Evolutionary conservation across 2,329 filamentous ascomycete genomes (phyloP).

Genomic region (Colletotrichum sp.): DNA sequence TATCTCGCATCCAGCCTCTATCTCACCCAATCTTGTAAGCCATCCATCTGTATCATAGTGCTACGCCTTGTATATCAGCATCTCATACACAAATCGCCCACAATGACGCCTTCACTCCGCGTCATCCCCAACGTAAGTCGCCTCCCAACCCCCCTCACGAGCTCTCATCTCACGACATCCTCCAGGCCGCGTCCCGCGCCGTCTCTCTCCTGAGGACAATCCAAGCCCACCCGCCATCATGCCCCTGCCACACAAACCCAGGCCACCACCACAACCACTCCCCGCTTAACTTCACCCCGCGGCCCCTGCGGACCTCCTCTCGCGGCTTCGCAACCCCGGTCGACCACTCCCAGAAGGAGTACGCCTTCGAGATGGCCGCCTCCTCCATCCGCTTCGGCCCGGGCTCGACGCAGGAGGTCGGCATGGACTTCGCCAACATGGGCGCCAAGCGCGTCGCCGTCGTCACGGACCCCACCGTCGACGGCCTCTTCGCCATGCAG

Average conservation of each 20-base stretch:
- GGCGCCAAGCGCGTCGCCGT: slow-evolving; percentile 86
- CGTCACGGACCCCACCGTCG: slow-evolving; percentile 85
- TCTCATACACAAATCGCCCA: neutral
- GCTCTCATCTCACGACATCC: neutral
- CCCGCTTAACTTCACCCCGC: slow-evolving; percentile 60
- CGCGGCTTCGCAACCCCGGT: slow-evolving; percentile 71
- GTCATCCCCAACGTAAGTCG: slow-evolving; percentile 30
- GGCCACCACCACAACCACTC: slow-evolving; percentile 74
- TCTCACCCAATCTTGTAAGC: neutral
- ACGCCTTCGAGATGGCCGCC: slow-evolving; percentile 98
- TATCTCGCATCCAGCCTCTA: neutral
- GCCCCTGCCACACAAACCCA: slow-evolving; percentile 92
- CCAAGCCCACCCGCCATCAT: slow-evolving; percentile 85
- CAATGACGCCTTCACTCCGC: slow-evolving; percentile 27
- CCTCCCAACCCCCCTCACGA: neutral
- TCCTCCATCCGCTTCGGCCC: slow-evolving; percentile 94
- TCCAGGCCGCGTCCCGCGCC: slow-evolving; percentile 66
- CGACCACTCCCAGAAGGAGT: slow-evolving; percentile 75
- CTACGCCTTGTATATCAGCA: neutral
- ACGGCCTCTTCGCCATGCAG: slow-evolving; percentile 85
- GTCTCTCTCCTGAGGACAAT: slow-evolving; percentile 83
- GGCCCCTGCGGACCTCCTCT: slow-evolving; percentile 27
- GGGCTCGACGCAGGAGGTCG: slow-evolving; percentile 92
- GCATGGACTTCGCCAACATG: slow-evolving; percentile 97
- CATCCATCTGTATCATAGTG: neutral